Evolutionary conservation across 2,329 filamentous ascomycete species (phyloP).

Genomic region (Beauveria sp.): DNA sequence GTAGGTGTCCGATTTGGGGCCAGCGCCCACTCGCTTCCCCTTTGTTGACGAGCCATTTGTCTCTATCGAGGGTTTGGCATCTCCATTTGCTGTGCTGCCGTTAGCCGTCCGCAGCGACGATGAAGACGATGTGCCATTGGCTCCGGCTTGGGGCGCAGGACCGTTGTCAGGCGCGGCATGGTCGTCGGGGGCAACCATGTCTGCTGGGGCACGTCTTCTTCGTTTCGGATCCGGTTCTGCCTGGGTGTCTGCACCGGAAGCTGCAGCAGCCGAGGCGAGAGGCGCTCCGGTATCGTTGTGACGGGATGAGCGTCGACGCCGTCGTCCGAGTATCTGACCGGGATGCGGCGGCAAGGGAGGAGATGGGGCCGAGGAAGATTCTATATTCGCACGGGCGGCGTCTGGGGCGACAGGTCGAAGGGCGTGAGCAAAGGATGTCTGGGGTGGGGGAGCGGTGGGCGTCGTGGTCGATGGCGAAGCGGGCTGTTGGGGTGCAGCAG

Average conservation of each 20-base stretch:
- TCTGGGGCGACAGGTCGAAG: constrained; percentile 4
- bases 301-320: constrained; percentile 39
- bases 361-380: constrained; percentile 25
- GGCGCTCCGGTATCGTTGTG: constrained; percentile 24
- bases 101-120: constrained; percentile 17
- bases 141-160: constrained; percentile 27
- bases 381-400: constrained; percentile 33
- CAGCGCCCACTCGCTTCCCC: constrained; percentile 17
- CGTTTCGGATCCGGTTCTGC: constrained; percentile 29
- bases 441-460: constrained; percentile 35
- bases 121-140: constrained; percentile 35
- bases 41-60: constrained; percentile 47
- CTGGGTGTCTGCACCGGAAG: constrained; percentile 11
- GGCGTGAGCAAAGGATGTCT: constrained; percentile 25
- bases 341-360: constrained; percentile 19
- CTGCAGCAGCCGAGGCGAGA: constrained; percentile 11
- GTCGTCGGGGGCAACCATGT: constrained; percentile 52
- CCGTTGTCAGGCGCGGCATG: constrained; percentile 52
- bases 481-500: constrained; percentile 40
- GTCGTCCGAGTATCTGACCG: constrained; percentile 44
- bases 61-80: constrained; percentile 35
- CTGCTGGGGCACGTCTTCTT: constrained; percentile 49
- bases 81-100: constrained; percentile 36
- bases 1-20: constrained; percentile 40
- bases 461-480: constrained; percentile 32